Evolutionary conservation across 106 monocot species (phyloP), one percentile per base, ranked within the genome.

Genomic region (Narthecium ossifragum): DNA sequence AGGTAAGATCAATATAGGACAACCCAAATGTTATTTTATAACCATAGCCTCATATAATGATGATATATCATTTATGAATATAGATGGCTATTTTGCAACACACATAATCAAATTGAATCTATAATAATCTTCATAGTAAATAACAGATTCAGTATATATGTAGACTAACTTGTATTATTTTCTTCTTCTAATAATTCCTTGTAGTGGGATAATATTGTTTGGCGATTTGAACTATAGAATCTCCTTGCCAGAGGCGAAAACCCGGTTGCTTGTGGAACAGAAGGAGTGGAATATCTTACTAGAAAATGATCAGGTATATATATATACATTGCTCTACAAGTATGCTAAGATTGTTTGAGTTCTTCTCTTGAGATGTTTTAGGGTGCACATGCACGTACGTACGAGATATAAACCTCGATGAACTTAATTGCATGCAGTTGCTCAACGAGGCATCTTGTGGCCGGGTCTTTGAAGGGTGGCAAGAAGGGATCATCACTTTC

Each of bases 191-290:
- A 14, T 40, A 38, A 66, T 25, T 81, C 31, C 9, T 15, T 61
- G 73, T 78, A 87, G 87, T 58, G 72, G 72, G 23, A 46, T 87
- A 25, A 58, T 87, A 31, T 75, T 82, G 66, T 64, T 87, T 2
- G 87, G 87, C 5, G 87, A 87, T 70, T 66, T 87, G 55, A 87
- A 87, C 59, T 87, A 87, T 72, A 65, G 87, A 66, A 82, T 87
- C 55, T 87, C 82, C 1, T 67, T 87, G 31, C 75, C 81, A 34
- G 87, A 87, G 58, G 51, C 45, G 2, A 68, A 48, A 12, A 87
- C 87, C 17, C 51, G 71, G 30, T 79, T 34, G 25, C 57, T 87
- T 22, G 78, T 87, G 26, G 59, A 73, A 47, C 72, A 75, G 45
- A 76, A 72, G 53, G 52, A 70, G 25, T 82, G 87, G 87, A 40